Conservation (phyloP, 164 flowering plant genomes). For the Sextonia rubra region DNA sequence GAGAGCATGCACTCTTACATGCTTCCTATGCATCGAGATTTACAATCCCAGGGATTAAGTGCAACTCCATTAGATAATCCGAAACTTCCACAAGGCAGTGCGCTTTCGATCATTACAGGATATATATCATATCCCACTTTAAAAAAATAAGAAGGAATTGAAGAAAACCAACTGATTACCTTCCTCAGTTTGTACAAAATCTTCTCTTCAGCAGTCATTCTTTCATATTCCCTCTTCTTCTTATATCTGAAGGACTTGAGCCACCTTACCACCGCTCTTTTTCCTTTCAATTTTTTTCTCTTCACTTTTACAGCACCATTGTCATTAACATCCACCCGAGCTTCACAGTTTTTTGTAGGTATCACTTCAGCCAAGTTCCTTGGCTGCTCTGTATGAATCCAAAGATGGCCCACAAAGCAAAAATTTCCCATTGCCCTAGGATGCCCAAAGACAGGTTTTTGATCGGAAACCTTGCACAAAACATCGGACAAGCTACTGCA, state of each 20-base stretch:
- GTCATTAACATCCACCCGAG: conserved; percentile 13
- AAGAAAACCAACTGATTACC: conserved; percentile 33
- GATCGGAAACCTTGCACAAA: conserved; percentile 38
- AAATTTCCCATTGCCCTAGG: conserved; percentile 8
- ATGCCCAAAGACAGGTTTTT: conserved; percentile 17
- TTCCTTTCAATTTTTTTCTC: conserved; percentile 85
- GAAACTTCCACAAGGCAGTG: too few relatives aligned
- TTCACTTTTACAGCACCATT: conserved; percentile 36
- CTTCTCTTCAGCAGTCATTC: conserved; percentile 92
- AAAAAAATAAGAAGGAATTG: background rate
- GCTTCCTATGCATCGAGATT: background rate
- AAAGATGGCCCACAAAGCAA: conserved; percentile 7
- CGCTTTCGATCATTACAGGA: background rate
- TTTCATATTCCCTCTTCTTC: conserved; percentile 85
- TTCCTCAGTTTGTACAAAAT: conserved; percentile 69
- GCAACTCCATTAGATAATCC: too few relatives aligned
- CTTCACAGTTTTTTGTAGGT: conserved; percentile 16
- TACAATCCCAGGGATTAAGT: too few relatives aligned
- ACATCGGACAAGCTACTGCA: conserved; percentile 31
- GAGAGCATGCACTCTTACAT: background rate
- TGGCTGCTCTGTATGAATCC: conserved; percentile 38
- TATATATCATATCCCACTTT: background rate
- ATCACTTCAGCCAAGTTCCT: conserved; percentile 20
- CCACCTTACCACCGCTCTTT: conserved; percentile 93
- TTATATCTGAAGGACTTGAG: conserved; percentile 81